Evolutionary conservation across 1,284 basidiomycete genomes (phyloP).

Genomic region (Caloboletus inedulis): DNA sequence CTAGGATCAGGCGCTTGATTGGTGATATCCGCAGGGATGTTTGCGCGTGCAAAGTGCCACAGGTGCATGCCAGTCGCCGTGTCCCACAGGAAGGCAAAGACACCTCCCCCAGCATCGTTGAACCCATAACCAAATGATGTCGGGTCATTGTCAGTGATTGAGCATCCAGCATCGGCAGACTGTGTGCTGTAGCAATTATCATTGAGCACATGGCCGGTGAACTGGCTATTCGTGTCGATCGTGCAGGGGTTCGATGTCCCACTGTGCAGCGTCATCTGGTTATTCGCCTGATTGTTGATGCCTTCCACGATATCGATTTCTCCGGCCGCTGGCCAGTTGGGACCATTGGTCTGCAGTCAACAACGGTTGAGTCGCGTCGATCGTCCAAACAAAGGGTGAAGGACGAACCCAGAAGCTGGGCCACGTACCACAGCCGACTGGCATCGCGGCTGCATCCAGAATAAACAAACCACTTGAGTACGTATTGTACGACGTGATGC

Average conservation of each 20-base stretch:
- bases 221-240: constrained; percentile 3
- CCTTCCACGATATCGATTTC: constrained; percentile 76
- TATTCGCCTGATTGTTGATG: constrained; percentile 52
- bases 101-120: constrained; percentile 66
- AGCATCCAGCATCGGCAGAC: constrained; percentile 48
- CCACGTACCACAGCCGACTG: constrained; percentile 78
- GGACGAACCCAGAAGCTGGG: constrained; percentile 57
- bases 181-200: constrained; percentile 40
- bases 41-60: constrained; percentile 69
- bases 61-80: constrained; percentile 57
- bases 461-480: constrained; percentile 74
- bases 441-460: constrained; percentile 70
- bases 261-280: constrained; percentile 72
- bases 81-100: constrained; percentile 73
- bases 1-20: constrained; percentile 53
- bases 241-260: constrained; percentile 24
- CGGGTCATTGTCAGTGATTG: constrained; percentile 35
- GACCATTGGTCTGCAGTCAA: constrained; percentile 43
- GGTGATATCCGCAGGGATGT: constrained; percentile 69
- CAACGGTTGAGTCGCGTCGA: background rate
- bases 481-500: constrained; percentile 62
- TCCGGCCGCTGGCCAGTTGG: constrained; percentile 62
- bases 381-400: background rate
- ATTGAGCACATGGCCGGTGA: constrained; percentile 32
- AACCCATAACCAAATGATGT: constrained; percentile 68